A percentile compares a stretch with the other conserved stretches of the same genome.
Conservation (phyloP, 768 basidiomycete species). For the Russula abietina region DNA sequence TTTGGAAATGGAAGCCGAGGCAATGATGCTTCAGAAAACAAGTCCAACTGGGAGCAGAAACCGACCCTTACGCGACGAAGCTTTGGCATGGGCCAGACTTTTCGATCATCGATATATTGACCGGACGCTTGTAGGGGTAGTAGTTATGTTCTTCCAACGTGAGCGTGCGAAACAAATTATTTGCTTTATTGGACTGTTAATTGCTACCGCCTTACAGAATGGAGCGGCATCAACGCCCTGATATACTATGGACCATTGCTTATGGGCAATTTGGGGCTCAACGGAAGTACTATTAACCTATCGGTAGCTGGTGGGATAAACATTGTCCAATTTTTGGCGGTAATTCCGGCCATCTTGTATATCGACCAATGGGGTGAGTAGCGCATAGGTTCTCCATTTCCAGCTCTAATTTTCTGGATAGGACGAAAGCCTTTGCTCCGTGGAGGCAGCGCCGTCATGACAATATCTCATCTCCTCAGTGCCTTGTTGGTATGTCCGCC, state of each 20-base stretch:
- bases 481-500: constrained; percentile 47
- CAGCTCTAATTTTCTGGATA: constrained; percentile 23
- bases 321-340: constrained; percentile 70
- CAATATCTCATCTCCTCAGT: constrained; percentile 56
- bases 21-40: constrained; percentile 43
- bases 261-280: constrained; percentile 56
- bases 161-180: constrained; percentile 29
- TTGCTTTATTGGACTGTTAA: not conserved
- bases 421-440: constrained; percentile 63
- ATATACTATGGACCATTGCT: constrained; percentile 78
- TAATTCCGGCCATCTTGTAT: constrained; percentile 63
- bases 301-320: constrained; percentile 75
- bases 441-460: constrained; percentile 61
- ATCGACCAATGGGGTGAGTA: constrained; percentile 55
- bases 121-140: constrained; percentile 62
- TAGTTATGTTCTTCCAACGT: constrained; percentile 85
- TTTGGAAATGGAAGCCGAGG: constrained; percentile 70
- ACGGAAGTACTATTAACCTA: constrained; percentile 52
- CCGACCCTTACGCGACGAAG: constrained; percentile 26
- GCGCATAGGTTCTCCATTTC: not conserved
- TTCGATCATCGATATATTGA: constrained; percentile 48
- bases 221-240: constrained; percentile 82
- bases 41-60: constrained; percentile 28
- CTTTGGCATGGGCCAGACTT: constrained; percentile 51
- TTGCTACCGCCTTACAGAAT: constrained; percentile 42